phyloP scores from a whole-genome alignment of 176 grass and related monocot species.

The Triticum monococcum region DNA sequence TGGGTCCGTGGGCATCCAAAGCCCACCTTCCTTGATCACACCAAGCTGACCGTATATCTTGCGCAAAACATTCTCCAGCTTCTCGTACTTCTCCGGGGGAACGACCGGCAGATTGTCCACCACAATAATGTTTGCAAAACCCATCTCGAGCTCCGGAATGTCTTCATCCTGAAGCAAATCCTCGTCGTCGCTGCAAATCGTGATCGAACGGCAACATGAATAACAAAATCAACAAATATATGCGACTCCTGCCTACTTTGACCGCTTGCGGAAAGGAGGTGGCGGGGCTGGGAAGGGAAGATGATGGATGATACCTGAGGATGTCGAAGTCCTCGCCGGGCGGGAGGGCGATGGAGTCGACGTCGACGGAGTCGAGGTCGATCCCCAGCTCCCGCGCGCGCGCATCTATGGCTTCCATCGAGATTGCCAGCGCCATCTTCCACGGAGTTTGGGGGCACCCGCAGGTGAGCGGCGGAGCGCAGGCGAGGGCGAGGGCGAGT shows the following conservation, averaged over 20 bases:
- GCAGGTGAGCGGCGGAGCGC: too few species aligned
- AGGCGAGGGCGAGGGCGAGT: too few species aligned
- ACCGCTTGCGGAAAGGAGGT: too few species aligned
- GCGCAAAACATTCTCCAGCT: conserved; percentile 68
- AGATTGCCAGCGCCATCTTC: conserved; percentile 52
- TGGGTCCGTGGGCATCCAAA: conserved; percentile 83
- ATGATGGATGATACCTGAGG: conserved; percentile 41
- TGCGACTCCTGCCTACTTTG: too few species aligned
- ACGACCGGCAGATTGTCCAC: conserved; percentile 89
- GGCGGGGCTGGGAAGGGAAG: too few species aligned
- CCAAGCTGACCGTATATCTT: conserved; percentile 77
- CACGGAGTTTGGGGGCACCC: not conserved
- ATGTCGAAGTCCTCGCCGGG: conserved; percentile 72
- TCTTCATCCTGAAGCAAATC: conserved; percentile 60
- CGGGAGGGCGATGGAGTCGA: conserved; percentile 63
- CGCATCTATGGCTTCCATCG: conserved; percentile 62
- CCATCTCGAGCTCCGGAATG: conserved; percentile 56
- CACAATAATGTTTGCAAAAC: conserved; percentile 65
- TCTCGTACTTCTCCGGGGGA: conserved; percentile 76
- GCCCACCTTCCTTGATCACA: conserved; percentile 39
- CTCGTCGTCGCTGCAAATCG: conserved; percentile 69
- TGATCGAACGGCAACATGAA: not conserved
- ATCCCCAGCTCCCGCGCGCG: conserved; percentile 45
- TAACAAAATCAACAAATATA: not conserved
- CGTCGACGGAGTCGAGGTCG: conserved; percentile 62